Base-by-base conservation (phyloP, 228 moss, liverwort and hornwort species). In the Sphagnum fallax region DNA sequence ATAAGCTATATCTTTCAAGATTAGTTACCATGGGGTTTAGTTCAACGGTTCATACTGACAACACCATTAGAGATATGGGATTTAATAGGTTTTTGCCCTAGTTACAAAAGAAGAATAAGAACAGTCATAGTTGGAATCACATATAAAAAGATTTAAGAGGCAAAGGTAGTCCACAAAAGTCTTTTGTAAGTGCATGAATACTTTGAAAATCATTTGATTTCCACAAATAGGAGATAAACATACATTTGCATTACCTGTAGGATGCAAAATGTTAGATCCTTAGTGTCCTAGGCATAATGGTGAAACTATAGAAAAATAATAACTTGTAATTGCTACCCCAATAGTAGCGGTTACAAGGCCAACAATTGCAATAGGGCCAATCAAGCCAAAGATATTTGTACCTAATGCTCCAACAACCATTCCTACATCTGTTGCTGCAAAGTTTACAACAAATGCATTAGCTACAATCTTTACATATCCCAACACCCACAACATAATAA, bases 401-500 rank as follows among this genome's bases (percentile, higher is more conserved):
- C 95, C 92, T 53, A 95, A 62, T 50, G 95, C 92, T 58, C 32
- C 1, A 32, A 32, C 91, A 5, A 89, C 91, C 48, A 95, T 85
- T 50, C 95, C 92, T 0, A 90, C 89, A 32, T 32, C 32, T 52
- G 87, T 86, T 0, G 92, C 86, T 58, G 92, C 81, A 52, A 92
- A 77, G n/a, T 89, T 89, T 1, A 91, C 81, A 8, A 86, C 82
- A 4, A 87, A 79, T 15, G 92, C 92, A 60, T 87, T 77, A 1
- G 91, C 88, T 69, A 91, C 96, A 70, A 96, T 82, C 75, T 96
- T 92, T 0, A 91, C 92, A 71, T 96, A 89, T 79, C 92, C 92
- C 68, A 96, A 52, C 58, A 96, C 92, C 96, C 96, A 96, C 67
- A 96, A 76, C 53, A 96, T 71, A 8, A 92, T 81, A 6, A 89